Conservation (phyloP, 2,329 filamentous ascomycete species). For the Ilyonectria destructans region DNA sequence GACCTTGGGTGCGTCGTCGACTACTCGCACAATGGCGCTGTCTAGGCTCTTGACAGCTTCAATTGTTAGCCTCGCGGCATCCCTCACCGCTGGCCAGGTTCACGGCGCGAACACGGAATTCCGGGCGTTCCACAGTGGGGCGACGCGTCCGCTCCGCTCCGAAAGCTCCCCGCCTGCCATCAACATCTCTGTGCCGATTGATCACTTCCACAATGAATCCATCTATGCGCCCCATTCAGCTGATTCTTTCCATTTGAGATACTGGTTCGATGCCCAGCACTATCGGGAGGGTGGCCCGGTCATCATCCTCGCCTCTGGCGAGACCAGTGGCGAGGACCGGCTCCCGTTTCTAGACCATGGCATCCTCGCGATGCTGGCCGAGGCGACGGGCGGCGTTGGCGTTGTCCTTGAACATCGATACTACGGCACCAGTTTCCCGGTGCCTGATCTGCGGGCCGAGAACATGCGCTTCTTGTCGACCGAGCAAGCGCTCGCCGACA, state of each 20-base stretch:
- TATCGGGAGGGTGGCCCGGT: slow-evolving; percentile 87
- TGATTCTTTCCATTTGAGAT: slow-evolving; percentile 79
- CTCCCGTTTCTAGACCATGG: slow-evolving; percentile 84
- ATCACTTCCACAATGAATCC: slow-evolving; percentile 88
- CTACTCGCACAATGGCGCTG: slow-evolving; percentile 14
- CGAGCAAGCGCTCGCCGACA: slow-evolving; percentile 86
- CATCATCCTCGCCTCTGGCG: slow-evolving; percentile 82
- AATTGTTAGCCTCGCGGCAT: slow-evolving; percentile 14
- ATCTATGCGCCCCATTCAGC: slow-evolving; percentile 84
- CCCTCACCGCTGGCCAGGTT: not conserved
- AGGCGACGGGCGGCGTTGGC: slow-evolving; percentile 81
- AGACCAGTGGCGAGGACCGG: slow-evolving; percentile 75
- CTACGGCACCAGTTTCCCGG: slow-evolving; percentile 84
- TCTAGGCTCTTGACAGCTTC: slow-evolving; percentile 14
- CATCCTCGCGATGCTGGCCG: slow-evolving; percentile 79
- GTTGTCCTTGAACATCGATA: slow-evolving; percentile 91
- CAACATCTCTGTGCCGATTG: slow-evolving; percentile 70
- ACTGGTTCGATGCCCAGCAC: slow-evolving; percentile 86
- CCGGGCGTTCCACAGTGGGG: slow-evolving; percentile 7
- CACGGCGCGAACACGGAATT: slow-evolving; percentile 21
- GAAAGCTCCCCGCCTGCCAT: slow-evolving; percentile 19
- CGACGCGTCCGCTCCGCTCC: slow-evolving; percentile 22
- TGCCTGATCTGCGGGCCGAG: slow-evolving; percentile 74
- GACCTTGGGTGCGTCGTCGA: not conserved
- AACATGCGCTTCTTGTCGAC: slow-evolving; percentile 88